A percentile compares a stretch with the other conserved stretches of the same genome.
Evolutionary conservation across 148 eudicot species (phyloP).

Genomic region (Rhododendron henanense): DNA sequence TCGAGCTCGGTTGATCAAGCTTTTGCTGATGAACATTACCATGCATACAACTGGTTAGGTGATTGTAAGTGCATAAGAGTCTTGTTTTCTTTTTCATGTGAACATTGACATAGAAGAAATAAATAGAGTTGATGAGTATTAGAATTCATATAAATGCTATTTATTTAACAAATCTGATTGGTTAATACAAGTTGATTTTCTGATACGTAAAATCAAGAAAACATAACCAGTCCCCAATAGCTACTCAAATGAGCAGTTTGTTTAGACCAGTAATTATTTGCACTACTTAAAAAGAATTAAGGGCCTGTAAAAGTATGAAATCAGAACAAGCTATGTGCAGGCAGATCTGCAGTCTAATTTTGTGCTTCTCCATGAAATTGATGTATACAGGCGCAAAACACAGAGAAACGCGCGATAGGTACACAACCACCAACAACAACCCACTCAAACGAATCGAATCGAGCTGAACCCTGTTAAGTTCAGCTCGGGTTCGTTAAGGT

Average conservation of each 20-base stretch:
- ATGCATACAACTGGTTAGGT: not conserved
- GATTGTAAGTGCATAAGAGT: not conserved
- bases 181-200: not conserved
- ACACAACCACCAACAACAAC: no score
- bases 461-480: no score
- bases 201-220: no score
- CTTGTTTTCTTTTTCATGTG: not conserved
- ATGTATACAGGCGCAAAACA: not conserved
- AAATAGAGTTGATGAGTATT: not conserved
- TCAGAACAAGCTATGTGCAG: not conserved
- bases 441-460: no score
- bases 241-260: no score
- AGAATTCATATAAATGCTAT: not conserved
- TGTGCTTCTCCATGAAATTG: not conserved
- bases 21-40: conserved; percentile 23
- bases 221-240: no score
- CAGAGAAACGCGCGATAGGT: no score
- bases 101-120: not conserved
- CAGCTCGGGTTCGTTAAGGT: no score
- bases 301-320: not conserved
- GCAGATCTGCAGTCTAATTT: not conserved
- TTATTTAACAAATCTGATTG: not conserved
- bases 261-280: not conserved
- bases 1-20: conserved; percentile 19
- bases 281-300: not conserved